phyloP scores from a whole-genome alignment of 2,329 filamentous ascomycete genomes.

The Colletotrichum tropicale region DNA sequence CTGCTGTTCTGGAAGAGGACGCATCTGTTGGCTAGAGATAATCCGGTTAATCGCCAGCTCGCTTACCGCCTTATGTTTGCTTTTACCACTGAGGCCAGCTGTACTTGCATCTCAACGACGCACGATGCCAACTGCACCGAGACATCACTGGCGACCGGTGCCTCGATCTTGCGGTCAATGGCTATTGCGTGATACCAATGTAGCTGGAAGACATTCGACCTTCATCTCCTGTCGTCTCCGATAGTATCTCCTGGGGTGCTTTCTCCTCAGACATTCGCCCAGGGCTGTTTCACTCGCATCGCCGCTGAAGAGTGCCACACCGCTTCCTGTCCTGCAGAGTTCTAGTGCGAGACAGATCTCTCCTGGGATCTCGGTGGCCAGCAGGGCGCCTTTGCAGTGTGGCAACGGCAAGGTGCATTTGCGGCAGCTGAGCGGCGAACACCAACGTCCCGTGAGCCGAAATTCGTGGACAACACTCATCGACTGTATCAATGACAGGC shows the following conservation, averaged over 20 bases:
- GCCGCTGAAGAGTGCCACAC: conserved; percentile 5
- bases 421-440: not conserved
- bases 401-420: conserved; percentile 1
- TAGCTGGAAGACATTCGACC: not conserved
- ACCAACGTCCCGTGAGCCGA: not conserved
- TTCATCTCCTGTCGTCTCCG: not conserved
- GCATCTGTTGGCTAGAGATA: not conserved
- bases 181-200: conserved; percentile 2
- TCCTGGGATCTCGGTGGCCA: not conserved
- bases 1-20: not conserved
- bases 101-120: not conserved
- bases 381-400: not conserved
- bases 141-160: conserved; percentile 11
- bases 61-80: conserved; percentile 14
- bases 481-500: not conserved
- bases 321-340: not conserved
- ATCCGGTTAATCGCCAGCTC: not conserved
- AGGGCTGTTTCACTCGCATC: conserved; percentile 1
- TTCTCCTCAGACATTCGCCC: not conserved
- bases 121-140: not conserved
- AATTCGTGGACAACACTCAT: not conserved
- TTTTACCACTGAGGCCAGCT: not conserved
- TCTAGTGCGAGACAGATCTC: not conserved
- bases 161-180: conserved; percentile 8
- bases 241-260: not conserved